Base-by-base conservation (phyloP, 192 early-diverging fungal genomes). In the Spizellomyces sp. region DNA sequence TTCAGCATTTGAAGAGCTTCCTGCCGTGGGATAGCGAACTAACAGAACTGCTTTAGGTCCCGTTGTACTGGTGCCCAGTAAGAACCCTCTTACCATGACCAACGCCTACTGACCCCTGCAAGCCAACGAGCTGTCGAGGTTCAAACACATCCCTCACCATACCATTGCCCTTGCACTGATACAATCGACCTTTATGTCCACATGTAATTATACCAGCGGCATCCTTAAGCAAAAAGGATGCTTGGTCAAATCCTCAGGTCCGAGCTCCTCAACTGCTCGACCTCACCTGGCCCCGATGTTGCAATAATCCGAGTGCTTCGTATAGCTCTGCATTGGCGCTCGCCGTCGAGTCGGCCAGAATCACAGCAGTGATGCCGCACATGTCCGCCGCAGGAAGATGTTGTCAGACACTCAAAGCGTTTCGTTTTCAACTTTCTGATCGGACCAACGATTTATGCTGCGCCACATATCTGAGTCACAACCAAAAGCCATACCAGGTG, bases 11-110 rank as follows among this genome's bases (percentile, higher is more conserved):
- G 96, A 95, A 6, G 98, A 96, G 9, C 94, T 93, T 9, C 98
- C 98, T 22, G 98, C 98, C 10, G 98, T 99, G 46, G 98, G 98
- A 76, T 99, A 99, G 48, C 98, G 89, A 58, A 96, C 98, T 99
- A 80, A 5, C 22, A 19, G 21, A 10, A 62, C 12, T 36, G 1
- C 27, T 36, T 36, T 36, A 36, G 27, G 27, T 36, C 27, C 27
- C 27, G 27, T 36, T 36, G 1, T 36, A 2, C 27, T 36, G 3
- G 27, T 36, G 27, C 0, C 0, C 1, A 36, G 27, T 3, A 36
- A 36, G 27, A 2, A 0, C 27, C 55, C 58, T 79, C 85, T 65
- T 82, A 99, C 96, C 95, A 80, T 99, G 98, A 8, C 93, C 95
- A 70, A 99, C 87, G 63, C 96, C 98, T 87, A 99, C 90, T 79